phyloP scores from a whole-genome alignment of 2,329 filamentous ascomycete species.

The Cytospora piceicola region DNA sequence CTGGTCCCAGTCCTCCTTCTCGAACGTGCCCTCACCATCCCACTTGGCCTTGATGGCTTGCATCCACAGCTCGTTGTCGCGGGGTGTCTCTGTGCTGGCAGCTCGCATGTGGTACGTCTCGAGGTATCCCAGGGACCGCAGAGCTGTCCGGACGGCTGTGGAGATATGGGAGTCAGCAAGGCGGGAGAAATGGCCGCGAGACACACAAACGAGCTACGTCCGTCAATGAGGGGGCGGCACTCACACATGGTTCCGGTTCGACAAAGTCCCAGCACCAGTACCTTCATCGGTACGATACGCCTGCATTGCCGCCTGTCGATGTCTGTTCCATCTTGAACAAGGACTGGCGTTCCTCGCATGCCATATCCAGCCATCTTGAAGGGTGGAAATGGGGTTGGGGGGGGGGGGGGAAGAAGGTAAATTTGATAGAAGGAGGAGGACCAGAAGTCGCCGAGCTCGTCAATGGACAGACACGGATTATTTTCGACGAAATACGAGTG shows the following conservation, averaged over 20 bases:
- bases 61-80: constrained; percentile 34
- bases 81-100: constrained; percentile 29
- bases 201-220: background rate
- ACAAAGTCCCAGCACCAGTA: constrained; percentile 70
- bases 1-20: constrained; percentile 50
- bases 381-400: background rate
- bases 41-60: constrained; percentile 36
- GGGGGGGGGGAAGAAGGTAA: rapidly evolving
- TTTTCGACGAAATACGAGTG: background rate
- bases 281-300: constrained; percentile 72
- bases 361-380: constrained; percentile 15
- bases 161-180: background rate
- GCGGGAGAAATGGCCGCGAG: background rate
- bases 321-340: constrained; percentile 49
- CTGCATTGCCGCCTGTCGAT: constrained; percentile 69
- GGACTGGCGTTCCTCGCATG: constrained; percentile 19
- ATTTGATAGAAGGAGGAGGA: background rate
- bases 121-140: constrained; percentile 28
- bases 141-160: constrained; percentile 25
- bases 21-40: constrained; percentile 35
- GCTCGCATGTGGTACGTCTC: constrained; percentile 31
- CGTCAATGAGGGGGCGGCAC: background rate
- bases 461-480: background rate
- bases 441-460: background rate
- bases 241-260: constrained; percentile 41